Evolutionary conservation across 306 rosid genomes (phyloP), one percentile per base, ranked within the genome.

Genomic region (Quercus agrifolia): DNA sequence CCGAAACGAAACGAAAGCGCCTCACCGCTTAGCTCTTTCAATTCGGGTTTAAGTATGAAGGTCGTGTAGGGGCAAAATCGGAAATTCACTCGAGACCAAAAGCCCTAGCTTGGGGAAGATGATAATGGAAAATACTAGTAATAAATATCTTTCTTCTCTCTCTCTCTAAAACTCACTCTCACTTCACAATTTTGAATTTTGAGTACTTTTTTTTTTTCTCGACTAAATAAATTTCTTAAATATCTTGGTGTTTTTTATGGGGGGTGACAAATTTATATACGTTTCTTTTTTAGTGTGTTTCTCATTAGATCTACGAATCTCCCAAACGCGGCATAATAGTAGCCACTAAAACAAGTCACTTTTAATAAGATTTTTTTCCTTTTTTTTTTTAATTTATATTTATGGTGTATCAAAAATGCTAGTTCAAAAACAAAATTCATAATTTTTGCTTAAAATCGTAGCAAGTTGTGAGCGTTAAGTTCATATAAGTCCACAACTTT

Each of bases 31-130:
- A 59, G 49, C 4, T 64, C 13, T 17, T 33, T 77, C 58, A 66
- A 73, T 17, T 19, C 70, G 25, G 11, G 11, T 35, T 0, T 23
- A 5, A 49, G 54, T 49, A 49, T 13, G 17, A 49, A 41, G 2
- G 57, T 41, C 11, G 46, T 19, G 27, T 9, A 56, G 14, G 54
- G 25, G 20, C 4, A 68, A 54, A 74, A 44, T 5, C 2, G 27
- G 33, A 56, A 69, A 55, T 69, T 52, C 63, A 54, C 33, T n/a
- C 75, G 54, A 79, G 74, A 78, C 59, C 73, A 83, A 75, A 75
- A 77, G 70, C 80, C 80, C 87, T 70, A 72, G 46, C 46, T 8
- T 41, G 63, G 27, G 71, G 64, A 64, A 62, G 69, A 62, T 27
- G 69, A 27, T 12, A 27, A 30, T 28, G 77, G 67, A 70, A 68